Base-by-base conservation (phyloP, 83 land plant genomes). In the Thuja plicata region DNA sequence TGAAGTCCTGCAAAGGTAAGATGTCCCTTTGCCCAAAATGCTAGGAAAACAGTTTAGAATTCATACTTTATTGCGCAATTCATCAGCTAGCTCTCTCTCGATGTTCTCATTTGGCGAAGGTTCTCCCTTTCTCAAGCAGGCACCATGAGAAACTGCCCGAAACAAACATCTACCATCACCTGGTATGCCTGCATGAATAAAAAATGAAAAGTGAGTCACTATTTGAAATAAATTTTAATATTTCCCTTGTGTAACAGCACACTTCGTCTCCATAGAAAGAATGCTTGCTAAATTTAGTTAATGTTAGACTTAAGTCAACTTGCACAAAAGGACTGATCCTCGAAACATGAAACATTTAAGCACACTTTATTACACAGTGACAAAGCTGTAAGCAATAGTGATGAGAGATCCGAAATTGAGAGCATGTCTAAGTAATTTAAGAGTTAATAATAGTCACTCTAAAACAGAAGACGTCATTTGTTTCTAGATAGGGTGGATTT, bases 151-250 rank as follows among this genome's bases (percentile, higher is more conserved):
- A 45, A 93, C 94, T 2, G 95, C 90, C 87, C 95, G 90, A 89
- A 93, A 93, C 85, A 93, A 89, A 78, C 95, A 93, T 62, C 95
- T 89, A 71, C 95, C 95, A 93, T 93, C 95, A 27, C 95, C 95
- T 90, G 92, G 91, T 32, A 93, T 91, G 24, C 92, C 95, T 93
- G 81, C 41, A 85, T 24, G 32, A 82, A 50, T 83, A 17, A 83
- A 34, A 83, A 80, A 83, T 27, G 34, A n/a, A 83, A 48, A 45
- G 85, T 9, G 12, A 46, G 85, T 83, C 52, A 76, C 79, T 11
- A 13, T 35, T 80, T 24, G 41, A 24, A 5, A 80, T 40, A 78
- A 78, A 78, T 40, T 19, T 10, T 40, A 80, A 40, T 41, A 41
- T 80, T 46, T 40, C 43, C 45, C 41, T 24, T 19, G 15, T 79